Evolutionary conservation across 1,284 basidiomycete genomes (phyloP), one percentile per base, ranked within the genome.

Genomic region (Agroathelia rolfsii): DNA sequence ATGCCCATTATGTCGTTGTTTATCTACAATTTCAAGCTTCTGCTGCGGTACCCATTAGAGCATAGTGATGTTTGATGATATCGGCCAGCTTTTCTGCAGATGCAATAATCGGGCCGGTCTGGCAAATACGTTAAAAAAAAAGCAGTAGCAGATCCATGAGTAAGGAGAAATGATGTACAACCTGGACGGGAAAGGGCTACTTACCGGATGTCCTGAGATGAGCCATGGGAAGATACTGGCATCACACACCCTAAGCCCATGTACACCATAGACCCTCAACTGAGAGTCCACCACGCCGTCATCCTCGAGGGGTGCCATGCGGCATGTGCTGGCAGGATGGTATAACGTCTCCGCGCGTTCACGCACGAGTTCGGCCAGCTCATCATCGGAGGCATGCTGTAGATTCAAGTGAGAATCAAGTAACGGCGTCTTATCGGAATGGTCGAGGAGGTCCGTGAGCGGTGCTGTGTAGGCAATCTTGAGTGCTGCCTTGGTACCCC

Each of bases 31-130:
- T n/a, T n/a, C n/a, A n/a, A n/a, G n/a, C n/a, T n/a, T n/a, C n/a
- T n/a, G n/a, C n/a, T n/a, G n/a, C n/a, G n/a, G n/a, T n/a, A n/a
- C n/a, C n/a, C n/a, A n/a, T n/a, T n/a, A n/a, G n/a, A n/a, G n/a
- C n/a, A n/a, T 30, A 36, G 11, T 28, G 11, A 14, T 8, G 13
- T 44, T 71, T 75, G 44, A 82, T 62, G 20, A 73, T 48, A 41
- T 80, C 77, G 1, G 76, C 63, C 2, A 73, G 57, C 47, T 76
- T 77, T 51, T 83, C 78, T 0, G 66, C 78, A 12, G 69, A 58
- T 1, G 76, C 76, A 29, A 71, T 62, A 16, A 65, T 62, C 5
- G 73, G 59, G 6, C 64, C 76, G 34, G 73, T 57, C 76, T 81
- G n/a, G n/a, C n/a, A n/a, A n/a, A n/a, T n/a, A n/a, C n/a, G n/a